phyloP scores from a whole-genome alignment of 345 rosid species.

The Sonneratia caseolaris region DNA sequence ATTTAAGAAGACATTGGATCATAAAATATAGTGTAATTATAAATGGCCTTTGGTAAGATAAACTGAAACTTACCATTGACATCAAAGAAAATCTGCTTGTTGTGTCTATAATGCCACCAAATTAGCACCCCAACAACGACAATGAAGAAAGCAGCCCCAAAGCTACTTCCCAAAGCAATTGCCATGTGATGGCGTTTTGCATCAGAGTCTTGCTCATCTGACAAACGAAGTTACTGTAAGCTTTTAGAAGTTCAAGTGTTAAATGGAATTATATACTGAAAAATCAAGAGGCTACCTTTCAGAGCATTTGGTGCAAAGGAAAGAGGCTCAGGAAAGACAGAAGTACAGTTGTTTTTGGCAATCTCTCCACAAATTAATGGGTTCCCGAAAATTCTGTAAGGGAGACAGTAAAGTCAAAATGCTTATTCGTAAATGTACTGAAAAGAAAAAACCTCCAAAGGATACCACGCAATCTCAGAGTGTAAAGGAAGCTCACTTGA shows the following conservation, averaged over 20 bases:
- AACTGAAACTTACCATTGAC: conserved; percentile 62
- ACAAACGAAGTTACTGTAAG: conserved; percentile 5
- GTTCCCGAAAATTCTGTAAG: conserved; percentile 69
- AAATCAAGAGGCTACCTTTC: conserved; percentile 27
- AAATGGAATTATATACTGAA: not conserved
- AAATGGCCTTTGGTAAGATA: not conserved
- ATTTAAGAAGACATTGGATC: not conserved
- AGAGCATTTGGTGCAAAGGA: conserved; percentile 72
- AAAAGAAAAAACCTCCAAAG: not conserved
- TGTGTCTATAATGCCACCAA: conserved; percentile 86
- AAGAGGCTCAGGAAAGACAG: conserved; percentile 88
- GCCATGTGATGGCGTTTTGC: conserved; percentile 54
- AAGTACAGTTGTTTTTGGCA: conserved; percentile 59
- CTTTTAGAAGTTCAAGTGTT: not conserved
- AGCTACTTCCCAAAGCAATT: conserved; percentile 78
- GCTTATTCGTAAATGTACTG: not conserved
- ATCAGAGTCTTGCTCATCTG: conserved; percentile 50
- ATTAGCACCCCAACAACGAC: conserved; percentile 50
- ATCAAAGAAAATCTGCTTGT: conserved; percentile 93
- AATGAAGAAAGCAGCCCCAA: conserved; percentile 60
- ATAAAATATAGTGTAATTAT: too few relatives aligned
- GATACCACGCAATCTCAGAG: conserved; percentile 2
- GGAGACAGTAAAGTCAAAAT: conserved; percentile 9
- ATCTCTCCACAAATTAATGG: conserved; percentile 74
- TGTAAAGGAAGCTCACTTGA: conserved; percentile 51